A percentile compares a stretch with the other conserved stretches of the same genome.
These are phyloP conservation scores for Lotus japonicus DNA, from an alignment of 306 rosid species.

Conservation along the genomic window DNA sequence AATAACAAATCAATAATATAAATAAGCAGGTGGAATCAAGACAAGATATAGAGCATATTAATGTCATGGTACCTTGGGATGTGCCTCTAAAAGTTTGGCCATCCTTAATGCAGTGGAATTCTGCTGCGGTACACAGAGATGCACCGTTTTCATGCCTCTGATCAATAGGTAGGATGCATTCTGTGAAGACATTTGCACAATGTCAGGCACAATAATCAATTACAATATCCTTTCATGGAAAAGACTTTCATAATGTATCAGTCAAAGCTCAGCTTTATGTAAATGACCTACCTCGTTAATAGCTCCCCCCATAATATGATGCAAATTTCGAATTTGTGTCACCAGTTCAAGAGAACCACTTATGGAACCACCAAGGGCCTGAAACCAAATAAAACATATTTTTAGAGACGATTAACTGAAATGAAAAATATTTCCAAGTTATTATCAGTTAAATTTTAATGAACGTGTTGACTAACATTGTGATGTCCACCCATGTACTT, in stretches of 20 bases:
- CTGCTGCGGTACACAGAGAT: too few relatives aligned
- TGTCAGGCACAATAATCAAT: too few relatives aligned
- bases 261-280: not conserved
- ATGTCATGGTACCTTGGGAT: slow-evolving; percentile 22
- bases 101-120: too few relatives aligned
- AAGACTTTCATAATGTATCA: too few relatives aligned
- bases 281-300: slow-evolving; percentile 72
- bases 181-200: too few relatives aligned
- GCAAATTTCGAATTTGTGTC: slow-evolving; percentile 67
- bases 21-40: not conserved
- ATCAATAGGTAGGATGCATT: too few relatives aligned
- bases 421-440: not conserved
- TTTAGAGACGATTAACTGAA: not conserved
- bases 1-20: too few relatives aligned
- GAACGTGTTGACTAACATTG: slow-evolving; percentile 86
- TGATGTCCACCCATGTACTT: slow-evolving; percentile 86
- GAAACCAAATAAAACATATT: slow-evolving; percentile 44
- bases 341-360: slow-evolving; percentile 65
- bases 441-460: too few relatives aligned
- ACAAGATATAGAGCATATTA: too few relatives aligned
- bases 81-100: too few relatives aligned
- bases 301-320: slow-evolving; percentile 74
- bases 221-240: too few relatives aligned
- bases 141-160: too few relatives aligned
- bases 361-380: slow-evolving; percentile 80